Evolutionary conservation across 441 rosid genomes (phyloP), one percentile per base, ranked within the genome.

Genomic region (Brassica hybrid): DNA sequence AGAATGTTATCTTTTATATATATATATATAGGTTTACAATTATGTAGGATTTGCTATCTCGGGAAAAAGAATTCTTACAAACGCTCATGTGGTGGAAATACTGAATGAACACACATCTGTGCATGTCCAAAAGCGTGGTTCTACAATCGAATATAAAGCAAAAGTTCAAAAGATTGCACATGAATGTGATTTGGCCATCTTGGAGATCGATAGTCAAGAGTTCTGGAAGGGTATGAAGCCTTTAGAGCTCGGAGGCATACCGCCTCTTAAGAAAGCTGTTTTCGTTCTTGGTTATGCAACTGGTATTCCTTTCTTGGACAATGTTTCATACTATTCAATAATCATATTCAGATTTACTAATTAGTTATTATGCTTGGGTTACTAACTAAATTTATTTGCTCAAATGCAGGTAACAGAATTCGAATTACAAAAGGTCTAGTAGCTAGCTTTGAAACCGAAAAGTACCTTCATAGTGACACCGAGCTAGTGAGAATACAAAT

Each of bases 131-230:
- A 59, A 59, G 64, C 34, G n/a, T 12, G 36, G 36, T 5, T 59
- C 34, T 1, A 12, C 8, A 59, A 23, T 1, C 7, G 23, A 1
- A 23, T 58, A 58, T 14, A 58, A 21, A 58, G 34, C 32, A 58
- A 23, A 58, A 58, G 63, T 58, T 58, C 30, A 58, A 58, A 21
- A 23, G 9, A 59, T 59, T 6, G 32, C 34, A 25, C 64, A 25
- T 12, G 34, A 59, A 59, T 59, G 64, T 59, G 64, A 23, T 59
- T 23, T 59, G 64, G 64, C 64, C 16, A 59, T 59, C 9, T 59
- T 23, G 4, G 64, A 5, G 34, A 59, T 23, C 4, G 64, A 59
- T 5, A 59, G 34, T 3, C 1, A 23, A 23, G 34, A 59, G 64
- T 59, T 59, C 34, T 23, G 16, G 64, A 25, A 23, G 8, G 34